These are phyloP conservation scores for Botrytis squamosa DNA, from an alignment of 2,329 filamentous ascomycete species.

Conservation along the genomic window DNA sequence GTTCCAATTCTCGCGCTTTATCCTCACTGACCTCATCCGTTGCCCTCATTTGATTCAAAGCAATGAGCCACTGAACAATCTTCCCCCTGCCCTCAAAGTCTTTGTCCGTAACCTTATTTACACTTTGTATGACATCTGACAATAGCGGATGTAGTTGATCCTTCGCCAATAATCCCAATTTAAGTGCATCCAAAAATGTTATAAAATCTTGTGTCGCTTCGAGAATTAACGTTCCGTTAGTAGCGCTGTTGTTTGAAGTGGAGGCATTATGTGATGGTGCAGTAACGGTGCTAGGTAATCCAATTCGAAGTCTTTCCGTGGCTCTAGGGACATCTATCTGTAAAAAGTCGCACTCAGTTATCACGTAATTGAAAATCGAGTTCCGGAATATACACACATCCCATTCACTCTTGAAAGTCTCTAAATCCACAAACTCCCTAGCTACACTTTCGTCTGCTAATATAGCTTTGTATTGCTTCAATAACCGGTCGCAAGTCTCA, in stretches of 20 bases:
- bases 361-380: not conserved
- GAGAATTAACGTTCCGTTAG: slow-evolving; percentile 64
- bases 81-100: slow-evolving; percentile 96
- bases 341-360: not conserved
- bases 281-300: slow-evolving; percentile 79
- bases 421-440: slow-evolving; percentile 81
- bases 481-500: slow-evolving; percentile 86
- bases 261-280: slow-evolving; percentile 48
- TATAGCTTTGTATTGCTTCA: slow-evolving; percentile 97
- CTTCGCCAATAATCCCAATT: slow-evolving; percentile 88
- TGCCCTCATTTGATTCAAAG: slow-evolving; percentile 95
- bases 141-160: slow-evolving; percentile 94
- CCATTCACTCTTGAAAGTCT: slow-evolving; percentile 90
- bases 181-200: slow-evolving; percentile 92
- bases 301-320: slow-evolving; percentile 87
- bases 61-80: slow-evolving; percentile 98
- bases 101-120: slow-evolving; percentile 92
- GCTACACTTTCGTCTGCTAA: slow-evolving; percentile 87
- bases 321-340: slow-evolving; percentile 93
- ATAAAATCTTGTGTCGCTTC: slow-evolving; percentile 98
- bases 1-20: slow-evolving; percentile 82
- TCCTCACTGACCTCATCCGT: slow-evolving; percentile 86
- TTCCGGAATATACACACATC: slow-evolving; percentile 60
- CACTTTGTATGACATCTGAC: slow-evolving; percentile 93
- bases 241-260: slow-evolving; percentile 44